Conservation (phyloP, 768 basidiomycete genomes). For the Russula compacta region DNA sequence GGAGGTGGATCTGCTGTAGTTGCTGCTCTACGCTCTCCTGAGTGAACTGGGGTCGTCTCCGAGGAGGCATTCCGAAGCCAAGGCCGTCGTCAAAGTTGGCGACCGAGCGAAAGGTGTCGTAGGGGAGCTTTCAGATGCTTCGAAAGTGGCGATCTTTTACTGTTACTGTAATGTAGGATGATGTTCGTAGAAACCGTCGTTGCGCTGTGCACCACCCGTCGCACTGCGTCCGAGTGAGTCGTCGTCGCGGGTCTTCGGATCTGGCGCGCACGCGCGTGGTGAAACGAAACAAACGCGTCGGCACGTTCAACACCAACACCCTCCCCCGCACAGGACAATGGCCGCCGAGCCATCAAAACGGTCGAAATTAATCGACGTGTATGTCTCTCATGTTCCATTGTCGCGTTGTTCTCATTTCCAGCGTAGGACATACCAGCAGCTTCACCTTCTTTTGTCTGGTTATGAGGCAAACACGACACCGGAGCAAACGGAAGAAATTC, state of each 20-base stretch:
- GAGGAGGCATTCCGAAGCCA: constrained; percentile 52
- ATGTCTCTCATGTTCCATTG: constrained; percentile 23
- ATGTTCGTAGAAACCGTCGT: too few species aligned
- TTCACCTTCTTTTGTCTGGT: constrained; percentile 52
- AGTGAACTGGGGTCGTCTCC: constrained; percentile 59
- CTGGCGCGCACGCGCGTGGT: not conserved
- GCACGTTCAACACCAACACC: constrained; percentile 4
- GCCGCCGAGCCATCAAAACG: constrained; percentile 44
- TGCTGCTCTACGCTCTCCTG: constrained; percentile 84
- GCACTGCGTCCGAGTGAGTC: too few species aligned
- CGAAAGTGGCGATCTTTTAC: too few species aligned
- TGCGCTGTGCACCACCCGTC: too few species aligned
- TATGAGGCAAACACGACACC: constrained; percentile 47
- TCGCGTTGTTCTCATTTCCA: not conserved
- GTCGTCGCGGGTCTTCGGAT: not conserved
- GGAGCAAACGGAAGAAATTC: constrained; percentile 50
- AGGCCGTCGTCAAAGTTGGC: not conserved
- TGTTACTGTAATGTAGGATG: too few species aligned
- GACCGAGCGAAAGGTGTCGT: not conserved
- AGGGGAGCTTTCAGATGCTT: not conserved
- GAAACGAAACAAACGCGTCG: constrained; percentile 2
- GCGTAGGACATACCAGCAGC: constrained; percentile 52
- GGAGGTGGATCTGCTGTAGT: constrained; percentile 82
- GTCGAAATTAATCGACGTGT: constrained; percentile 68
- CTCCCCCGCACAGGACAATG: constrained; percentile 24